These are phyloP conservation scores for Thielaviopsis cerberus DNA, from an alignment of 2,329 filamentous ascomycete genomes.

Conservation along the genomic window DNA sequence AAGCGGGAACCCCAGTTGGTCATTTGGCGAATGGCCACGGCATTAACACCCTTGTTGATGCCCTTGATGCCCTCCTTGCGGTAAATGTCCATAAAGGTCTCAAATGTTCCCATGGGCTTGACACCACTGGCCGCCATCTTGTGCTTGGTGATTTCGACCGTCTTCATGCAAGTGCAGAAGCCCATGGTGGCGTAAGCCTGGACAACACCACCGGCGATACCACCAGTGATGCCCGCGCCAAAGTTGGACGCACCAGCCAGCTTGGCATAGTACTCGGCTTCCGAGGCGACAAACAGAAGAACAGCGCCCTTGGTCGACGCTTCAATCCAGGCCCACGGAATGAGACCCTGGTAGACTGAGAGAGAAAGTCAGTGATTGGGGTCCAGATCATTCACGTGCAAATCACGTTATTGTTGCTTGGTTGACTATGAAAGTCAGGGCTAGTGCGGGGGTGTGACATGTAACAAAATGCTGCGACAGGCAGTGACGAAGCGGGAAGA, in stretches of 20 bases:
- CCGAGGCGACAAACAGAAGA: conserved; percentile 94
- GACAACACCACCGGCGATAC: conserved; percentile 83
- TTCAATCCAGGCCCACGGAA: conserved; percentile 99
- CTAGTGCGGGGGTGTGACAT: neutral
- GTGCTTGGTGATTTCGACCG: conserved; percentile 97
- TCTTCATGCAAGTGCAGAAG: conserved; percentile 99
- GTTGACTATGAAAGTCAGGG: neutral
- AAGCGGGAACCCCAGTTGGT: conserved; percentile 98
- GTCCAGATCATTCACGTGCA: neutral
- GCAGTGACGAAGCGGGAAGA: neutral
- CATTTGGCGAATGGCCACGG: conserved; percentile 94
- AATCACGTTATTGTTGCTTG: neutral
- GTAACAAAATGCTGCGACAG: neutral
- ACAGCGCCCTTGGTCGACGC: conserved; percentile 98
- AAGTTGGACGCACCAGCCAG: conserved; percentile 71
- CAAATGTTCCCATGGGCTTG: conserved; percentile 76
- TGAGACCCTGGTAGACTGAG: conserved; percentile 94
- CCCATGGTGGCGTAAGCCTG: conserved; percentile 99
- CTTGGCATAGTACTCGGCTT: conserved; percentile 90
- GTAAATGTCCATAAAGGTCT: conserved; percentile 95
- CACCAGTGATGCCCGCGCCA: conserved; percentile 70
- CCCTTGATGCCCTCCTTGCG: conserved; percentile 79
- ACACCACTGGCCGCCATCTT: conserved; percentile 72
- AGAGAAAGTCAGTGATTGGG: conserved; percentile 15
- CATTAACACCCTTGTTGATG: conserved; percentile 98